Percentiles rank a stretch among this genome's conserved stretches.
Conservation (phyloP, 805 yeast genomes). For the Candida railenensis region DNA sequence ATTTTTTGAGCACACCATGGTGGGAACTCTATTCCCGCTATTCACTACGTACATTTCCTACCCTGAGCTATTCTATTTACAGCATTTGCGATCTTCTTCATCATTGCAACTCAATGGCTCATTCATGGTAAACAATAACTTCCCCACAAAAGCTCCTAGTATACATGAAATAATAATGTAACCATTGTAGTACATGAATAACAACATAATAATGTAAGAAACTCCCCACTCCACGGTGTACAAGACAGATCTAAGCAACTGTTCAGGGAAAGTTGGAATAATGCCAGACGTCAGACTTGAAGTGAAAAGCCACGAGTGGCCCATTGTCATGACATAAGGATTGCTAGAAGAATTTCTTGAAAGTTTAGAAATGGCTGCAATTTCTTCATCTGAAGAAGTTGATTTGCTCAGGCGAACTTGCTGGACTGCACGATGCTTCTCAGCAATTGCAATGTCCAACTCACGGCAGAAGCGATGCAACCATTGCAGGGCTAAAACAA, state of each 20-base stretch:
- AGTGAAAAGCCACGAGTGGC: constrained; percentile 32
- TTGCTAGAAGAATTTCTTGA: constrained; percentile 8
- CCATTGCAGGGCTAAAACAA: constrained; percentile 59
- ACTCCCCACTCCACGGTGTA: constrained; percentile 63
- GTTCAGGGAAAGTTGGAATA: constrained; percentile 49
- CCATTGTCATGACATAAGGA: constrained; percentile 24
- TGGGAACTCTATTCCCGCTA: not conserved
- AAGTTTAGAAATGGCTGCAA: not conserved
- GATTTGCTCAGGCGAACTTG: not conserved
- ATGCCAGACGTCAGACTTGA: constrained; percentile 10
- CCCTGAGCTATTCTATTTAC: constrained; percentile 10
- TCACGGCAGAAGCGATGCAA: constrained; percentile 55
- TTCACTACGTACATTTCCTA: not conserved
- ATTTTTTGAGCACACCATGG: no score
- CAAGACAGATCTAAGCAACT: constrained; percentile 46
- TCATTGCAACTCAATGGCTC: constrained; percentile 33
- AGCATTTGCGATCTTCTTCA: constrained; percentile 22
- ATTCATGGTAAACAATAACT: constrained; percentile 47
- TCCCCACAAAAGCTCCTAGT: constrained; percentile 61
- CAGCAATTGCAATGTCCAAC: constrained; percentile 41
- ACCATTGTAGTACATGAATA: constrained; percentile 76
- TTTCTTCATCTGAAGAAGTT: constrained; percentile 2
- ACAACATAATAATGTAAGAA: constrained; percentile 64
- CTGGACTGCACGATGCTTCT: constrained; percentile 5
- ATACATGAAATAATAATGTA: constrained; percentile 63